Evolutionary conservation across 1,139 yeast species (phyloP), one percentile per base, ranked within the genome.

Genomic region (Scheffersomyces illinoinensis): DNA sequence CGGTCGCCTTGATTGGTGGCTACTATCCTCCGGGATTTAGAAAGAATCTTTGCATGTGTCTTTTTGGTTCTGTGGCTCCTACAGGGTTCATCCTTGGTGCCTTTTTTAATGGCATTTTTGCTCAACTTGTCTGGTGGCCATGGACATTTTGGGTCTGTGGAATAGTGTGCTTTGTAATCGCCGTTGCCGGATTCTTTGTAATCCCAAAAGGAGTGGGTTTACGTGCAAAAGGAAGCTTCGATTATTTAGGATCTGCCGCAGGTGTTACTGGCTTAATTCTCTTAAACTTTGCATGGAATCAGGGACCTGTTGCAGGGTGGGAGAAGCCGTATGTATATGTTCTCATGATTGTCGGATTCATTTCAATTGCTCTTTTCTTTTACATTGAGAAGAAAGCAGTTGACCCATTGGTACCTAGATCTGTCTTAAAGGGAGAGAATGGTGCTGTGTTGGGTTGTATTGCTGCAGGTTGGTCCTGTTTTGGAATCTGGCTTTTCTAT

Each of bases 261-360:
- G 88, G 88, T 7, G 80, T 85, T 2, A 54, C 71, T n/a, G 88
- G 87, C 0, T 69, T 86, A 53, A 74, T 85, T 2, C 70, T 85
- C 51, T 75, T 85, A 61, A 83, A 84, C 64, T 79, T 85, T 62
- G 82, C 88, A 0, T 85, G 87, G 81, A 86, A 86, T 64, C 88
- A 87, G 65, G 90, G 87, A 6, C 89, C 91, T 0, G 79, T 78
- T 43, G 84, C 81, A 2, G 89, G 88, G 5, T 86, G 90, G 89
- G 69, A 75, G 2, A 67, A 56, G 2, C 79, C 81, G 0, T 85
- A 85, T 61, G 84, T 82, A 5, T 85, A 84, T 62, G 76, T 79
- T 1, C 65, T 85, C 18, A 71, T 86, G 24, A 83, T 86, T 47
- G 76, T 85, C 18, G 87, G 89, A 0, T 59, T 76, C 1, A 43